These are phyloP conservation scores for Cavenderia fasciculata DNA, from an alignment of 78 protist genomes.

Conservation along the genomic window DNA sequence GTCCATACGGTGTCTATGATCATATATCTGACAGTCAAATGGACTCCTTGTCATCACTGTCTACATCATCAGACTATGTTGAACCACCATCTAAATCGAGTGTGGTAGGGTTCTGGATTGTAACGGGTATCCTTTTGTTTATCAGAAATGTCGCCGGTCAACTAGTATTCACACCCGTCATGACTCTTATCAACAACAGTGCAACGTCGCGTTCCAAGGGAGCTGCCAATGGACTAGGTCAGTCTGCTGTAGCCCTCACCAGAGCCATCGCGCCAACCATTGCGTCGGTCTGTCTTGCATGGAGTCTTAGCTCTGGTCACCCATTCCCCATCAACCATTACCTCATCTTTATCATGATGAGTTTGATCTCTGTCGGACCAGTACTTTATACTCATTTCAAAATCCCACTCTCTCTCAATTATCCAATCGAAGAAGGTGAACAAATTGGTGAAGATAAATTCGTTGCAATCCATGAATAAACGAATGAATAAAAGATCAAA, in stretches of 20 bases:
- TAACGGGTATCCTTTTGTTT: background rate
- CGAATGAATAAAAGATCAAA: no score
- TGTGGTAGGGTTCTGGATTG: conserved; percentile 14
- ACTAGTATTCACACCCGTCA: conserved; percentile 54
- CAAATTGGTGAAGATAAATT: background rate
- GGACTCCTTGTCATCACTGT: no score
- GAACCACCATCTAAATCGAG: background rate
- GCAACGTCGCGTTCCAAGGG: conserved; percentile 19
- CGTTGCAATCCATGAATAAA: no score
- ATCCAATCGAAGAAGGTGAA: conserved; percentile 23
- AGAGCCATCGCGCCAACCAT: conserved; percentile 49
- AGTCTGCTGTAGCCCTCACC: conserved; percentile 26
- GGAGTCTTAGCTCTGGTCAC: conserved; percentile 9
- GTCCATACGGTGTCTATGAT: background rate
- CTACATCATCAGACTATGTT: no score
- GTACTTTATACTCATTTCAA: background rate
- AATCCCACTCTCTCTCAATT: conserved; percentile 35
- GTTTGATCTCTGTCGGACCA: background rate
- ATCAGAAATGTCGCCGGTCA: conserved; percentile 14
- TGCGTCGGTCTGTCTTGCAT: conserved; percentile 21
- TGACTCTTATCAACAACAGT: conserved; percentile 55
- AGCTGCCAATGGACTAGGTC: conserved; percentile 62
- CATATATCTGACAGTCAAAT: background rate
- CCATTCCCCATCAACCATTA: conserved; percentile 45
- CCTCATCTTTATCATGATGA: conserved; percentile 24